phyloP scores from a whole-genome alignment of 345 rosid genomes.

The Cardiospermum halicacabum region DNA sequence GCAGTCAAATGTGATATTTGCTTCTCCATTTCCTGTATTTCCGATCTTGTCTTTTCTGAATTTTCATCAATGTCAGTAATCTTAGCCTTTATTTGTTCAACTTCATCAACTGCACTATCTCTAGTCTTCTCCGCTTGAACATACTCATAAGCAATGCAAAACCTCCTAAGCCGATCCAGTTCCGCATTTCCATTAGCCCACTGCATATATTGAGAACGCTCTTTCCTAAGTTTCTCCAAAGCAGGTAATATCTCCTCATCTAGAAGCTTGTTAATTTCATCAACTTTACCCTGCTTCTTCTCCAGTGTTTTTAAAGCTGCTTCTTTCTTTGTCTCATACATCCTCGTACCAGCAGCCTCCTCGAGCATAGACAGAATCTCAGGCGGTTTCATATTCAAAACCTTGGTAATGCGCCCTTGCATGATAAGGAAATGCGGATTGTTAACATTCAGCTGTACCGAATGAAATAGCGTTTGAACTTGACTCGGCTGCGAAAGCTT shows the following conservation, averaged over 20 bases:
- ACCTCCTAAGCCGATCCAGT: slow-evolving; percentile 65
- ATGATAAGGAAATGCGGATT: slow-evolving; percentile 99
- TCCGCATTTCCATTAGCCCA: slow-evolving; percentile 92
- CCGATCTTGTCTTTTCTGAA: slow-evolving; percentile 33
- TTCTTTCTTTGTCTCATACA: slow-evolving; percentile 96
- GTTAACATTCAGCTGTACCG: slow-evolving; percentile 95
- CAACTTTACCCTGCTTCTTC: slow-evolving; percentile 92
- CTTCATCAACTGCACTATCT: slow-evolving; percentile 48
- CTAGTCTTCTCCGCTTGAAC: slow-evolving; percentile 62
- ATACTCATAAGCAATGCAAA: slow-evolving; percentile 66
- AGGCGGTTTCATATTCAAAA: slow-evolving; percentile 95
- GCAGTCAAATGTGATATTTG: slow-evolving; percentile 53
- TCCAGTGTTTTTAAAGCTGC: slow-evolving; percentile 88
- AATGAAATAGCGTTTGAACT: slow-evolving; percentile 94
- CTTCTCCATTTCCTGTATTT: slow-evolving; percentile 63
- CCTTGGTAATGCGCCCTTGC: slow-evolving; percentile 99
- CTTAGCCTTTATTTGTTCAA: slow-evolving; percentile 45
- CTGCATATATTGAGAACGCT: slow-evolving; percentile 85
- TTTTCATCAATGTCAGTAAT: slow-evolving; percentile 51
- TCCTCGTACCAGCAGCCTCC: slow-evolving; percentile 99
- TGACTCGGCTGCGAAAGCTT: slow-evolving; percentile 77
- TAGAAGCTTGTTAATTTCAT: slow-evolving; percentile 90
- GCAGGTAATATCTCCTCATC: slow-evolving; percentile 91
- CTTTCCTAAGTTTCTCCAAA: slow-evolving; percentile 86
- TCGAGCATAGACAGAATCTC: slow-evolving; percentile 97